phyloP scores from a whole-genome alignment of 1,284 basidiomycete genomes.

The Trametes versicolor region DNA sequence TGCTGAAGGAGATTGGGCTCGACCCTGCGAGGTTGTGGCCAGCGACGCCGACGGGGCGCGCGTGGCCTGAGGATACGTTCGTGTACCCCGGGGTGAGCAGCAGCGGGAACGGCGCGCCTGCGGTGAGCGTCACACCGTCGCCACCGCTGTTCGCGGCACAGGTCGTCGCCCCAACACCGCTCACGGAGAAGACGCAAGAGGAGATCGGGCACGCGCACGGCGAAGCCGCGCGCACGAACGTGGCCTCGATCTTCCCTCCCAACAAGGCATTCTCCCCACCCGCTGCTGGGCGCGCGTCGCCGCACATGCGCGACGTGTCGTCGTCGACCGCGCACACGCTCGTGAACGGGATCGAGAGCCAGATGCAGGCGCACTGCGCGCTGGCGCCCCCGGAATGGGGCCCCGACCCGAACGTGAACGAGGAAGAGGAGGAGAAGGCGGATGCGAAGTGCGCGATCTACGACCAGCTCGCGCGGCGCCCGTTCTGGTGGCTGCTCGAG shows the following conservation, averaged over 20 bases:
- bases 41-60: background rate
- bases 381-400: slow-evolving; percentile 12
- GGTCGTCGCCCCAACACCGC: slow-evolving; percentile 27
- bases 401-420: slow-evolving; percentile 38
- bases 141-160: slow-evolving; percentile 16
- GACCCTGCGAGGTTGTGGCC: slow-evolving; percentile 52
- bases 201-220: slow-evolving; percentile 23
- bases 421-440: slow-evolving; percentile 59
- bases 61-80: slow-evolving; percentile 14
- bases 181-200: slow-evolving; percentile 20
- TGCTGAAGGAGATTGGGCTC: slow-evolving; percentile 58
- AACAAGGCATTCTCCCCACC: slow-evolving; percentile 2
- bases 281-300: background rate
- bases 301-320: slow-evolving; percentile 28
- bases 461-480: slow-evolving; percentile 57
- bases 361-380: background rate
- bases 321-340: slow-evolving; percentile 27
- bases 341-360: slow-evolving; percentile 13
- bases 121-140: background rate
- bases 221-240: slow-evolving; percentile 5
- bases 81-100: slow-evolving; percentile 15
- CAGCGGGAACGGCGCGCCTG: background rate
- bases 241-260: slow-evolving; percentile 1
- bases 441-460: slow-evolving; percentile 63
- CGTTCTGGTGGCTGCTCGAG: slow-evolving; percentile 67